Evolutionary conservation across 2,329 filamentous ascomycete genomes (phyloP), one percentile per base, ranked within the genome.

Genomic region (Laburnicola sp.): DNA sequence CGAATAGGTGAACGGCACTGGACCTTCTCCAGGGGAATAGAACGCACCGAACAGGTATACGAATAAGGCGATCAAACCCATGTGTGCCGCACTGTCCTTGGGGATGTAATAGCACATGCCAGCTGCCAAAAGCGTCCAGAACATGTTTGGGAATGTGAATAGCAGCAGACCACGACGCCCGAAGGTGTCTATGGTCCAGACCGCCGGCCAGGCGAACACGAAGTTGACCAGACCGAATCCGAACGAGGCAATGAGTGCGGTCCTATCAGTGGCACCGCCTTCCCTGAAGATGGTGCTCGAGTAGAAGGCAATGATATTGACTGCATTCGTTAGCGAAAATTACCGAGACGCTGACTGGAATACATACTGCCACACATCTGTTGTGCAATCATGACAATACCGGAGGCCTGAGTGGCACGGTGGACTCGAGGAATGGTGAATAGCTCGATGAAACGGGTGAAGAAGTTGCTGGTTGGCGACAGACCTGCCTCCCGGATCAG

Each of bases 401-500:
- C 88, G 0, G 89, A 87, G 4, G 89, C 90, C 27, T 88, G 78
- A 3, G 86, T 92, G 2, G 91, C 91, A 35, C 86, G 81, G 10
- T 86, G 82, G 8, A 88, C 77, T 40, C 87, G 82, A 1, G 87
- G 85, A 50, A 90, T 80, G 8, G 84, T 87, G 63, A 90, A 87
- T 0, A 83, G 68, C 65, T 89, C 82, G 32, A 80, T 32, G 54
- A 76, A 75, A 34, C 74, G 69, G 1, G 64, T 74, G 56, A 76
- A 71, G 48, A 75, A 66, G 52, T 72, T 75, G 55, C 62, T 66
- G 45, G 69, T 69, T 6, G 64, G 59, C 39, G 66, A 65, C 23
- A 74, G 47, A 16, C 64, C 63, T n/a, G 65, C 59, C 34, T 72
- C 59, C 11, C 64, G 58, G 32, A 72, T 51, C 31, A 75, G 50